These are phyloP conservation scores for Trametes pubescens DNA, from an alignment of 1,284 basidiomycete species.

Conservation along the genomic window DNA sequence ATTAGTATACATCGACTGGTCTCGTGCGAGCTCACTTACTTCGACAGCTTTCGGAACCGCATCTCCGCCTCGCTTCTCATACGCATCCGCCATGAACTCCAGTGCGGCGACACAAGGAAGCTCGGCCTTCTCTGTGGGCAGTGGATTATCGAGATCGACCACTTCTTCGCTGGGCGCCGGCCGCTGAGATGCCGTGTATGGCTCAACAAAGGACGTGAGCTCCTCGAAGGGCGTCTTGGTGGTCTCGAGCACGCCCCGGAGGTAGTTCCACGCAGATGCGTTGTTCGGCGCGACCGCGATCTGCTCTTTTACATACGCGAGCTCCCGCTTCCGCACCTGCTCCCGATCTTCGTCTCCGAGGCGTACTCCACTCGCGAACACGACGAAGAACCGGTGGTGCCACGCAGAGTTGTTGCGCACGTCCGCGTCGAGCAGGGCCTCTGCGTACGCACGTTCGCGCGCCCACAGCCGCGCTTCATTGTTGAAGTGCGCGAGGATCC, in stretches of 20 bases:
- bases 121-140: constrained; percentile 70
- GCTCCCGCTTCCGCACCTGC: constrained; percentile 68
- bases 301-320: constrained; percentile 78
- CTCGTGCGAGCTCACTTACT: constrained; percentile 41
- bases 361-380: constrained; percentile 75
- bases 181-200: constrained; percentile 57
- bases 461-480: constrained; percentile 73
- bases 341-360: constrained; percentile 65
- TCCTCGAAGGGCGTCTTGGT: constrained; percentile 64
- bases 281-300: constrained; percentile 93
- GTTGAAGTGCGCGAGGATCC: constrained; percentile 86
- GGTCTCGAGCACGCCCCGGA: constrained; percentile 78
- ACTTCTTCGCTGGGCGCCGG: constrained; percentile 47
- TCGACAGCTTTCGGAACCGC: constrained; percentile 57
- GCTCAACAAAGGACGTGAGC: constrained; percentile 67
- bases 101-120: constrained; percentile 81
- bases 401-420: constrained; percentile 97
- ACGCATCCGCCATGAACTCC: constrained; percentile 87
- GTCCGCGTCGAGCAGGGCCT: constrained; percentile 79
- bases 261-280: constrained; percentile 93
- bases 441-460: constrained; percentile 81
- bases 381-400: constrained; percentile 96
- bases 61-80: constrained; percentile 64
- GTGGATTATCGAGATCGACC: constrained; percentile 78
- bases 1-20: constrained; percentile 11